Conservation (phyloP, 192 early-diverging fungal genomes). For the Lunasporangiospora selenospora region DNA sequence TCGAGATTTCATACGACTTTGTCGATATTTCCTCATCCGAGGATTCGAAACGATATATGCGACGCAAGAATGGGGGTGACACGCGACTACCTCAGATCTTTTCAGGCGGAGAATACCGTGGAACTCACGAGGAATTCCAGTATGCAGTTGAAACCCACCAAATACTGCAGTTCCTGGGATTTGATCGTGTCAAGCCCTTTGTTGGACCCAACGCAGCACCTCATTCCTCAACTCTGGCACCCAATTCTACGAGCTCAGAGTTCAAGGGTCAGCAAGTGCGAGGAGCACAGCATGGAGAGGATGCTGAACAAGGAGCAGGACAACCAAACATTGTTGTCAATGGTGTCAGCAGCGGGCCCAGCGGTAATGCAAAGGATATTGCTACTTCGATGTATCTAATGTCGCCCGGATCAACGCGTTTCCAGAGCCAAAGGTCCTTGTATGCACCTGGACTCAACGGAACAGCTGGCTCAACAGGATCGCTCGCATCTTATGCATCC, state of each 20-base stretch:
- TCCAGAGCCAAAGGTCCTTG: no score
- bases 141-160: slow-evolving; percentile 40
- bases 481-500: background rate
- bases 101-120: slow-evolving; percentile 55
- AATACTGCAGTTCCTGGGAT: slow-evolving; percentile 35
- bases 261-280: no score
- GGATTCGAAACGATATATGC: slow-evolving; percentile 49
- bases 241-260: no score
- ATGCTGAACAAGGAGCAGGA: slow-evolving; percentile 42
- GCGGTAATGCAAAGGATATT: background rate
- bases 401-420: slow-evolving; percentile 23
- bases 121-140: slow-evolving; percentile 38
- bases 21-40: slow-evolving; percentile 52
- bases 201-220: slow-evolving; percentile 7
- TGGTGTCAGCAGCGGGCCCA: slow-evolving; percentile 4
- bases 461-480: slow-evolving; percentile 2
- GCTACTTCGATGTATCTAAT: slow-evolving; percentile 30
- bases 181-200: slow-evolving; percentile 25
- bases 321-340: slow-evolving; percentile 26
- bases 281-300: slow-evolving; percentile 44
- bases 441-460: no score
- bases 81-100: slow-evolving; percentile 56
- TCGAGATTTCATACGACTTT: slow-evolving; percentile 51
- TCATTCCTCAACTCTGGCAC: background rate
- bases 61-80: slow-evolving; percentile 47